A percentile compares a stretch with the other conserved stretches of the same genome.
Conservation (phyloP, 228 moss, liverwort and hornwort genomes). For the Sphagnum fallax region DNA sequence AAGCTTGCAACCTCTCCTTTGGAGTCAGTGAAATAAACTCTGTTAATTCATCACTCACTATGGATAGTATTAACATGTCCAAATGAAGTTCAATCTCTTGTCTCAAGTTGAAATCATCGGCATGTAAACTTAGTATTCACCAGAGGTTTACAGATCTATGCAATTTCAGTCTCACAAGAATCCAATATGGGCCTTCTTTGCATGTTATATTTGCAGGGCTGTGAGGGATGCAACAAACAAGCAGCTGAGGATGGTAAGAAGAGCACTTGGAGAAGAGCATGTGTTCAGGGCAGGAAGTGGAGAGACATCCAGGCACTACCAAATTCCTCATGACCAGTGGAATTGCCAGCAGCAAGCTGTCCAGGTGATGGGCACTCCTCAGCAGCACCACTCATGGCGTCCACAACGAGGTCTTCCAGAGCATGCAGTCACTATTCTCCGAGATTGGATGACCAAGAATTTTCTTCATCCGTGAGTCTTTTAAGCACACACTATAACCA, state of each 20-base stretch:
- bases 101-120: not conserved
- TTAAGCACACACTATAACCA: not conserved
- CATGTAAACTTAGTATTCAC: not conserved
- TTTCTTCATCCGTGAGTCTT: conserved; percentile 59
- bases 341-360: conserved; percentile 30
- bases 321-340: conserved; percentile 24
- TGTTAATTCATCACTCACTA: no score
- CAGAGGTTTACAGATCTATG: not conserved
- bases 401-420: conserved; percentile 68
- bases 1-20: no score
- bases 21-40: no score
- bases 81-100: not conserved
- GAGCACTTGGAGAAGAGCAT: conserved; percentile 17
- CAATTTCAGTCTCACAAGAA: not conserved
- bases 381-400: conserved; percentile 42
- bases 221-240: conserved; percentile 13
- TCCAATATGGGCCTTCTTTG: not conserved
- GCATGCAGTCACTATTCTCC: conserved; percentile 51
- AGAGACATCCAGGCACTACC: conserved; percentile 24
- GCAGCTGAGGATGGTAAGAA: conserved; percentile 13
- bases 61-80: no score
- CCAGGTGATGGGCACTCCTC: not conserved
- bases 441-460: conserved; percentile 67
- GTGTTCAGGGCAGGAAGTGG: conserved; percentile 3
- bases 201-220: conserved; percentile 1